A percentile compares a stretch with the other conserved stretches of the same genome.
Conservation (phyloP, 345 rosid species). For the Sisymbrium altissimum region DNA sequence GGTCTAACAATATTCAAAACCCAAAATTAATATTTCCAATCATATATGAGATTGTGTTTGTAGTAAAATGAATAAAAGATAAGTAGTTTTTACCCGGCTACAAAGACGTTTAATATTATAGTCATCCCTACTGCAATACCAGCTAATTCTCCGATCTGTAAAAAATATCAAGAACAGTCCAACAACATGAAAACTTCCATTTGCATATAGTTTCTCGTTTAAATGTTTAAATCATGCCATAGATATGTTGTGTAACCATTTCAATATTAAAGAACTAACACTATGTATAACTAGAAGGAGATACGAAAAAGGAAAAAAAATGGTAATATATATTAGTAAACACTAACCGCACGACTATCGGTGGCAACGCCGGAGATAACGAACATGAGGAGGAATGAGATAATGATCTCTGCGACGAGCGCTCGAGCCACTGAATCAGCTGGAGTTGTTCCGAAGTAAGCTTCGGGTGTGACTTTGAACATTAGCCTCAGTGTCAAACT, state of each 20-base stretch:
- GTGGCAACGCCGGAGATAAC: slow-evolving; percentile 55
- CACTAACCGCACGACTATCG: slow-evolving; percentile 17
- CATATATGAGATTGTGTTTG: neutral
- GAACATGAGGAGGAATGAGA: slow-evolving; percentile 65
- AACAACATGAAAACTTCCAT: neutral
- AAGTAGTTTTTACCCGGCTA: slow-evolving; percentile 41
- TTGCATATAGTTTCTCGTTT: neutral
- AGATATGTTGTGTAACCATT: neutral
- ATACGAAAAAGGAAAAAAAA: neutral
- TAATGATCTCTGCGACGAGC: slow-evolving; percentile 50
- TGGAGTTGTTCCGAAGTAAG: slow-evolving; percentile 60
- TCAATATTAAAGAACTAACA: neutral
- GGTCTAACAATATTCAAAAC: slow-evolving; percentile 41
- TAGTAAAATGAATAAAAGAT: neutral
- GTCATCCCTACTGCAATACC: slow-evolving; percentile 62
- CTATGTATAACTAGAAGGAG: neutral
- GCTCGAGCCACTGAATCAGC: slow-evolving; percentile 51
- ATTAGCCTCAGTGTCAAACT: slow-evolving; percentile 45
- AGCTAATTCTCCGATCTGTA: slow-evolving; percentile 44
- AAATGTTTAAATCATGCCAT: neutral
- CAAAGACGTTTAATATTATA: slow-evolving; percentile 48
- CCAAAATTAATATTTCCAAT: neutral
- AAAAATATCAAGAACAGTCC: neutral
- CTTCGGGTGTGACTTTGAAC: slow-evolving; percentile 42
- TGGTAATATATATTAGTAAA: neutral